Conservation (phyloP, 179 eudicot species). For the Pouteria campechiana region DNA sequence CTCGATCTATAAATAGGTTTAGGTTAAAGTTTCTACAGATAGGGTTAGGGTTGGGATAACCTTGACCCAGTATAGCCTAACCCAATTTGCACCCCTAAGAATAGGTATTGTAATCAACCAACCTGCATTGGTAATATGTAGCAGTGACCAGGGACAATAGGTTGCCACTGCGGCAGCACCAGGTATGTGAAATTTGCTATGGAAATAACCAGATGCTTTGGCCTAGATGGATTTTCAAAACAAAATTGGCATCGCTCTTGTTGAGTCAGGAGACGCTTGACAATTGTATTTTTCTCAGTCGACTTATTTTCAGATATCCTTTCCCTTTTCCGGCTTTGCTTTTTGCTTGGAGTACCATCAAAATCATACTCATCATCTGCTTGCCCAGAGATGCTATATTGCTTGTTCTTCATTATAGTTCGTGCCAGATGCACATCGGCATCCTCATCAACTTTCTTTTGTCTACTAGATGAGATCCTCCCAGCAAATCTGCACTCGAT, state of each 20-base stretch:
- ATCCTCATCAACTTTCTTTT: conserved; percentile 67
- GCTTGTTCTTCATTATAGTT: conserved; percentile 50
- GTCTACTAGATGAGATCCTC: conserved; percentile 24
- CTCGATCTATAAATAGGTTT: no score
- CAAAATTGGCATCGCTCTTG: conserved; percentile 81
- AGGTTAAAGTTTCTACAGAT: no score
- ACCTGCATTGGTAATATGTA: conserved; percentile 86
- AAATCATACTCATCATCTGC: conserved; percentile 96
- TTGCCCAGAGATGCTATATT: conserved; percentile 34
- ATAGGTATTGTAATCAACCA: neutral
- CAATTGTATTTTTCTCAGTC: conserved; percentile 19
- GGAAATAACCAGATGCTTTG: conserved; percentile 77
- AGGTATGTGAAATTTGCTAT: conserved; percentile 86
- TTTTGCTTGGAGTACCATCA: conserved; percentile 67
- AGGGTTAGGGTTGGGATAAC: no score
- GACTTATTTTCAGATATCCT: conserved; percentile 26
- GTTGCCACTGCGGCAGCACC: conserved; percentile 67
- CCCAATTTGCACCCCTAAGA: no score
- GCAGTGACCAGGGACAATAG: conserved; percentile 89
- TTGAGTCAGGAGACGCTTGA: conserved; percentile 64
- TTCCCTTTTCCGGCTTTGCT: conserved; percentile 43
- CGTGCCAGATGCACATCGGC: conserved; percentile 70
- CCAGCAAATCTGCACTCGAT: no score
- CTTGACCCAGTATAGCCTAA: no score
- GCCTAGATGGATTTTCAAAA: conserved; percentile 84